Conservation (phyloP, 179 eudicot genomes). For the Actinidia arguta region DNA sequence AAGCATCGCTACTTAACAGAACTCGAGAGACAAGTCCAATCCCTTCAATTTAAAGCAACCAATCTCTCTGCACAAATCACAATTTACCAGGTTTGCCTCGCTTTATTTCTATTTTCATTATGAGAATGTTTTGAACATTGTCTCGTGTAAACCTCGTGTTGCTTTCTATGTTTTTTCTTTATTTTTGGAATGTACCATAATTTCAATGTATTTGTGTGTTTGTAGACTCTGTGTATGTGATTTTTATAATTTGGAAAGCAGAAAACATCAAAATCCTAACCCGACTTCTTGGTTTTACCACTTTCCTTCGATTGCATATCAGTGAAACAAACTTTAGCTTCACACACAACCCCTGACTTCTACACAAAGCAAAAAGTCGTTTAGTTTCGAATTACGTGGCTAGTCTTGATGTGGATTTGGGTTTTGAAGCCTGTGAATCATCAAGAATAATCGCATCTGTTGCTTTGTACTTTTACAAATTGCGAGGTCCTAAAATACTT, state of each 20-base stretch:
- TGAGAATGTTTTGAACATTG: too few relatives aligned
- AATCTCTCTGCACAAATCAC: slow-evolving; percentile 46
- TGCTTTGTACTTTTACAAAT: neutral
- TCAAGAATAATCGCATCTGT: neutral
- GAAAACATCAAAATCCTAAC: neutral
- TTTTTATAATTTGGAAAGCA: neutral
- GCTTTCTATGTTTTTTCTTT: too few relatives aligned
- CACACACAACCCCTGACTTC: too few relatives aligned
- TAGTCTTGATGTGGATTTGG: neutral
- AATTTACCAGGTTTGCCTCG: slow-evolving; percentile 36
- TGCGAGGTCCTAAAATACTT: neutral
- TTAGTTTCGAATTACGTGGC: neutral
- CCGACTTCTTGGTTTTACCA: too few relatives aligned
- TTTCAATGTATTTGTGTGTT: too few relatives aligned
- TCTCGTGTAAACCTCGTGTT: neutral
- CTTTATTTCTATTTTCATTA: neutral
- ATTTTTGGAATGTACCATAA: too few relatives aligned
- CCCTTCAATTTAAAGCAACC: slow-evolving; percentile 41
- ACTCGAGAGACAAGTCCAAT: slow-evolving; percentile 44
- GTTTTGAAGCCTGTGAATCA: neutral
- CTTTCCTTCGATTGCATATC: too few relatives aligned
- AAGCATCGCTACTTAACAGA: slow-evolving; percentile 46
- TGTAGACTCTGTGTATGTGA: too few relatives aligned
- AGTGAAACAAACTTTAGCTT: neutral
- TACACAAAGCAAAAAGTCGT: neutral